Evolutionary conservation across 164 flowering plant species (phyloP).

Genomic region (Saururus chinensis): DNA sequence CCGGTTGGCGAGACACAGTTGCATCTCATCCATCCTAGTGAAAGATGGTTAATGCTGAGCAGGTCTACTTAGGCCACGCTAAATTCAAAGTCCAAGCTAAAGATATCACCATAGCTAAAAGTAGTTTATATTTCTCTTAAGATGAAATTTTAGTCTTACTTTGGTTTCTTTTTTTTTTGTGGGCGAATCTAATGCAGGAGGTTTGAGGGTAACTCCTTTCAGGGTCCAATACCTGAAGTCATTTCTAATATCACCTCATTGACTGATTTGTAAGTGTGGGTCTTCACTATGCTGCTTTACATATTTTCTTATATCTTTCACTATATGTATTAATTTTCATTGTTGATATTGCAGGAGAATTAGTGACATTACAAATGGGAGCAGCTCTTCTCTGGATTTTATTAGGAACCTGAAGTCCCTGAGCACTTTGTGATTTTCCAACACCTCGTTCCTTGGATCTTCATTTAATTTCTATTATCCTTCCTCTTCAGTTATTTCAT

Average conservation of each 20-base stretch:
- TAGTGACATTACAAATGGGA: constrained; percentile 53
- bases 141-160: neutral
- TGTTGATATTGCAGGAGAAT: constrained; percentile 35
- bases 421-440: constrained; percentile 31
- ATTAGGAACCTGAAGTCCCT: constrained; percentile 41
- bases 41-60: too few species aligned
- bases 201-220: constrained; percentile 66
- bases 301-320: neutral
- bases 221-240: constrained; percentile 59
- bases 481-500: neutral
- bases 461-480: too few species aligned
- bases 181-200: constrained; percentile 22
- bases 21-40: too few species aligned
- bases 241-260: constrained; percentile 46
- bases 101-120: neutral
- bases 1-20: too few species aligned
- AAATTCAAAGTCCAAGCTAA: neutral
- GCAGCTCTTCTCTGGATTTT: constrained; percentile 43
- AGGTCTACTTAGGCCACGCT: too few species aligned
- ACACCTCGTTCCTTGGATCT: too few species aligned
- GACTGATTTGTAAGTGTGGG: constrained; percentile 48
- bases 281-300: neutral
- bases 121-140: neutral
- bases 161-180: neutral
- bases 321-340: constrained; percentile 3